Percentiles rank a stretch among this genome's conserved stretches.
Conservation (phyloP, 2,329 filamentous ascomycete genomes). For the Neocucurbitaria cava region DNA sequence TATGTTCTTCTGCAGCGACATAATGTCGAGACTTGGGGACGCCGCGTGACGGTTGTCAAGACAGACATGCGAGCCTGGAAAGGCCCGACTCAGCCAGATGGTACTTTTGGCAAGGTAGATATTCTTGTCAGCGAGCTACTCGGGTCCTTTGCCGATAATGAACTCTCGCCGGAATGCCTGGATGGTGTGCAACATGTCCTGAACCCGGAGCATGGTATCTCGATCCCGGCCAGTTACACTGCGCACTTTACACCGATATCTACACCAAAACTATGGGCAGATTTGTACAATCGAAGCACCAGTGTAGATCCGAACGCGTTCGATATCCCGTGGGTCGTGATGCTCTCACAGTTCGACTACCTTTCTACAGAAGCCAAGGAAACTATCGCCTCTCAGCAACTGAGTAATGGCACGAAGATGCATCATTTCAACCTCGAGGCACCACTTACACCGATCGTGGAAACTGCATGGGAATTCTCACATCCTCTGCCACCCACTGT, state of each 20-base stretch:
- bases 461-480: constrained; percentile 80
- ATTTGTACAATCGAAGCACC: constrained; percentile 70
- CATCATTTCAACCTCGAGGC: constrained; percentile 41
- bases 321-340: constrained; percentile 93
- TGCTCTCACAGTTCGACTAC: constrained; percentile 88
- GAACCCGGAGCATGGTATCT: constrained; percentile 81
- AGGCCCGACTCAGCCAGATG: constrained; percentile 69
- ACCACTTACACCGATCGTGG: constrained; percentile 60
- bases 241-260: constrained; percentile 93
- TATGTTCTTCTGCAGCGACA: constrained; percentile 90
- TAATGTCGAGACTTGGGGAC: constrained; percentile 79
- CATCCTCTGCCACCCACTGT: constrained; percentile 73
- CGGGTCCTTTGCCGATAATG: constrained; percentile 95
- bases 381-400: constrained; percentile 57
- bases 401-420: constrained; percentile 49
- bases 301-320: constrained; percentile 73
- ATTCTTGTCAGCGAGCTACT: constrained; percentile 94
- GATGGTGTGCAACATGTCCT: constrained; percentile 94
- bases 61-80: constrained; percentile 98
- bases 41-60: constrained; percentile 84
- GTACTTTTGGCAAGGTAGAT: constrained; percentile 74
- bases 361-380: constrained; percentile 65
- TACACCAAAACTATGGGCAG: constrained; percentile 82
- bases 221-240: constrained; percentile 91
- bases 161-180: constrained; percentile 93